phyloP scores from a whole-genome alignment of 345 rosid genomes.

The Bruguiera gymnorhiza region DNA sequence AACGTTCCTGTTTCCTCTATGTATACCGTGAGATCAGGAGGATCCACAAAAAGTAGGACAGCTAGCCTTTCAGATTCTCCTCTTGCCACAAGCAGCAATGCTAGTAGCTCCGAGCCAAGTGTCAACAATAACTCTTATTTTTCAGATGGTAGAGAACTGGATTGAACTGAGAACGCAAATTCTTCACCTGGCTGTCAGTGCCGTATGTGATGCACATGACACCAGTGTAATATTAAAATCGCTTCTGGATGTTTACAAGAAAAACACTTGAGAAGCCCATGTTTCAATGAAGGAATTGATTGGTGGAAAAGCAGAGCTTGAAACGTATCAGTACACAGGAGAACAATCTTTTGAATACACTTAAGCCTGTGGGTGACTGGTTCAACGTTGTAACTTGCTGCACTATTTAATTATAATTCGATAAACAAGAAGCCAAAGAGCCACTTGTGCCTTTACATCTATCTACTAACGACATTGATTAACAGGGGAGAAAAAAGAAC shows the following conservation, averaged over 20 bases:
- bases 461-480: no score
- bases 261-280: slow-evolving; percentile 18
- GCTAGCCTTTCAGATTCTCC: slow-evolving; percentile 25
- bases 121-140: slow-evolving; percentile 21
- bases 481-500: no score
- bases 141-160: slow-evolving; percentile 23
- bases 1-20: slow-evolving; percentile 69
- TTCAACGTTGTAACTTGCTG: slow-evolving; percentile 8
- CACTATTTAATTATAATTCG: slow-evolving; percentile 2
- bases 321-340: background rate
- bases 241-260: slow-evolving; percentile 9
- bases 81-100: slow-evolving; percentile 30
- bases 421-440: background rate
- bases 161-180: slow-evolving; percentile 42
- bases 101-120: slow-evolving; percentile 28
- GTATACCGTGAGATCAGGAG: slow-evolving; percentile 35
- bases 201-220: background rate
- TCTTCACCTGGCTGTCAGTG: slow-evolving; percentile 44
- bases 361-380: slow-evolving; percentile 8
- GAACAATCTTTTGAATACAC: slow-evolving; percentile 5
- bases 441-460: no score
- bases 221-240: no score
- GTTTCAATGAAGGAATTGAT: slow-evolving; percentile 14
- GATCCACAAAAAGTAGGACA: slow-evolving; percentile 29
- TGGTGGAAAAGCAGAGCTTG: background rate